Evolutionary conservation across 2,329 filamentous ascomycete genomes (phyloP).

Genomic region (Diplodia scrobiculata): DNA sequence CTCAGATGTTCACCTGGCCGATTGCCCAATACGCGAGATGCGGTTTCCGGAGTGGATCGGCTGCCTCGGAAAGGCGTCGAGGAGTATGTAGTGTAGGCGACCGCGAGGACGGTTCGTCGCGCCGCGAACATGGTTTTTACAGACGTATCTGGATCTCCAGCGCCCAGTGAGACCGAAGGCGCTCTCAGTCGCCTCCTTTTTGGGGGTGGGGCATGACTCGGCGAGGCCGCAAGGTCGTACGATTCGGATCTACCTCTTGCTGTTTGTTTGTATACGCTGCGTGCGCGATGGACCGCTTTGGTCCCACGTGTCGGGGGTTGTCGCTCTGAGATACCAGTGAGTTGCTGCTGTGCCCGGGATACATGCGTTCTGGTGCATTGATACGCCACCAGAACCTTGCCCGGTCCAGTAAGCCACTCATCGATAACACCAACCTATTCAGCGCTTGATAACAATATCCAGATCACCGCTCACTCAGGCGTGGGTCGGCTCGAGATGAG

Average conservation of each 20-base stretch:
- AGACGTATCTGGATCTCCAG: background rate
- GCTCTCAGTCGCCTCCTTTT: conserved; percentile 13
- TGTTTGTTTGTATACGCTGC: background rate
- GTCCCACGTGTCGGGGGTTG: background rate
- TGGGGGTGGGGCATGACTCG: conserved; percentile 15
- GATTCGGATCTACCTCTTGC: conserved; percentile 3
- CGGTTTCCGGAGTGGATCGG: background rate
- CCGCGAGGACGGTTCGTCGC: background rate
- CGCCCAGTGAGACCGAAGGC: background rate
- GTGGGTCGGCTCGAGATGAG: background rate
- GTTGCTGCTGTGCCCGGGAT: background rate
- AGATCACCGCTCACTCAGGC: background rate
- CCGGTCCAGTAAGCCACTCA: background rate
- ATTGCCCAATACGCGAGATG: background rate
- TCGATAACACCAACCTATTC: background rate
- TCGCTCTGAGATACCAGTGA: background rate
- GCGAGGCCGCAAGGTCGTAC: background rate
- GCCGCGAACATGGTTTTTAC: too few relatives aligned
- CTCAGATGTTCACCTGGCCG: background rate
- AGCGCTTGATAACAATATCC: background rate
- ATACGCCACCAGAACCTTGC: background rate
- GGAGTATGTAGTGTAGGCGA: background rate
- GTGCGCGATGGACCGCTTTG: background rate
- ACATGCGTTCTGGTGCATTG: background rate
- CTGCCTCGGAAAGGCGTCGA: background rate